These are phyloP conservation scores for Aphanomyces euteiches DNA, from an alignment of 352 stramenopile species.

Conservation along the genomic window DNA sequence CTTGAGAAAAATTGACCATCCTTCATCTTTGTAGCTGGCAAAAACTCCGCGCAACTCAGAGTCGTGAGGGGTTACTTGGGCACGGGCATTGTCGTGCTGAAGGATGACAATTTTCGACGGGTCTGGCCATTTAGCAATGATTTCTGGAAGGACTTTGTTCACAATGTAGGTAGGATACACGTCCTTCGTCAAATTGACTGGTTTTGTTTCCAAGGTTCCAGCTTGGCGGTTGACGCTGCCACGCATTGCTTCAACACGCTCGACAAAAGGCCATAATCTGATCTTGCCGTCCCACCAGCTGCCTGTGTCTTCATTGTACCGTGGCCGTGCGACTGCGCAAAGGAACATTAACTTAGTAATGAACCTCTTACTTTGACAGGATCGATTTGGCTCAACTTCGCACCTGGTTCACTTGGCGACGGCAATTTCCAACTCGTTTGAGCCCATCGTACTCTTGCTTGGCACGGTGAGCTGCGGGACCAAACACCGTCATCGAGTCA, in stretches of 20 bases:
- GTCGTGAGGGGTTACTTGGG: neutral
- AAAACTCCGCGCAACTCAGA: neutral
- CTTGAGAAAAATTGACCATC: neutral
- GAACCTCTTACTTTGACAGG: slow-evolving; percentile 26
- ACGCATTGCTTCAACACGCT: neutral
- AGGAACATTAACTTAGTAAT: slow-evolving; percentile 33
- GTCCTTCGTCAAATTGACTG: neutral
- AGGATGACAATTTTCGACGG: neutral
- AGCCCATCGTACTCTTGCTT: no score
- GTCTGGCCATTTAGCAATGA: neutral
- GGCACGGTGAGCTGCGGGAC: no score
- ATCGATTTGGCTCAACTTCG: slow-evolving; percentile 15
- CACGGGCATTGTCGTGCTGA: slow-evolving; percentile 7
- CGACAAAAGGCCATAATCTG: neutral
- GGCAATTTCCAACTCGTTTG: no score
- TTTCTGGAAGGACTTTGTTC: slow-evolving; percentile 5
- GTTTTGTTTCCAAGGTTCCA: slow-evolving; percentile 25
- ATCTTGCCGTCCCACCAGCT: slow-evolving; percentile 11
- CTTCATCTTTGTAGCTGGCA: neutral
- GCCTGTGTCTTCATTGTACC: neutral
- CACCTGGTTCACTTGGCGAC: no score
- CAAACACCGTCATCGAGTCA: no score
- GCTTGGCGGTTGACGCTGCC: slow-evolving; percentile 24
- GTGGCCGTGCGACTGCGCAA: neutral
- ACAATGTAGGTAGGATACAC: neutral